These are phyloP conservation scores for Tricholoma sp. DNA, from an alignment of 768 basidiomycete species.

Conservation along the genomic window DNA sequence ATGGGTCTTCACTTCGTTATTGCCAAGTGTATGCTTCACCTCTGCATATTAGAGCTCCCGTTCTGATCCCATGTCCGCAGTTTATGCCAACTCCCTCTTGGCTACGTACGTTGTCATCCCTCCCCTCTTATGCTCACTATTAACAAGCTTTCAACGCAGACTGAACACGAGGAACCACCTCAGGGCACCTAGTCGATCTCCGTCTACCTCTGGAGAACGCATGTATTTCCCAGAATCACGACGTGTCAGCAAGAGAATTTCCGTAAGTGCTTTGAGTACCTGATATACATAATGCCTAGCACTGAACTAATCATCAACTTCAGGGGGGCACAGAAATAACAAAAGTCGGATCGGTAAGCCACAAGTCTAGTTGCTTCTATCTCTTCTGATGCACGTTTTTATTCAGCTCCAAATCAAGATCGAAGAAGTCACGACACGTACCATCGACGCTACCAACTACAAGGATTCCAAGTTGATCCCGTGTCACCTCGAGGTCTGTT, in stretches of 20 bases:
- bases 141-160: constrained; percentile 11
- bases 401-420: constrained; percentile 11
- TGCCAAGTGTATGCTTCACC: constrained; percentile 35
- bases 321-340: background rate
- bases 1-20: constrained; percentile 53
- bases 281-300: too few relatives aligned
- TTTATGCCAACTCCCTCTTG: constrained; percentile 48
- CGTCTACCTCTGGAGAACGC: background rate
- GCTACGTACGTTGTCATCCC: constrained; percentile 33
- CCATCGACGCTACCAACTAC: background rate
- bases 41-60: background rate
- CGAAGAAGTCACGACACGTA: constrained; percentile 6
- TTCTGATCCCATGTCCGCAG: constrained; percentile 14
- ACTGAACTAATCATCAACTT: background rate
- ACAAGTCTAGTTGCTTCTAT: background rate
- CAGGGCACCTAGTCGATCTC: background rate
- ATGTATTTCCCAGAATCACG: background rate
- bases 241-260: background rate
- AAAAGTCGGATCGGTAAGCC: background rate
- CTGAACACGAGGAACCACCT: constrained; percentile 30
- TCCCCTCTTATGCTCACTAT: background rate
- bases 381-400: background rate
- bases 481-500: background rate
- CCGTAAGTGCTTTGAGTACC: background rate
- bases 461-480: background rate